These are phyloP conservation scores for Starmerella stigmatis DNA, from an alignment of 805 yeast species.

Conservation along the genomic window DNA sequence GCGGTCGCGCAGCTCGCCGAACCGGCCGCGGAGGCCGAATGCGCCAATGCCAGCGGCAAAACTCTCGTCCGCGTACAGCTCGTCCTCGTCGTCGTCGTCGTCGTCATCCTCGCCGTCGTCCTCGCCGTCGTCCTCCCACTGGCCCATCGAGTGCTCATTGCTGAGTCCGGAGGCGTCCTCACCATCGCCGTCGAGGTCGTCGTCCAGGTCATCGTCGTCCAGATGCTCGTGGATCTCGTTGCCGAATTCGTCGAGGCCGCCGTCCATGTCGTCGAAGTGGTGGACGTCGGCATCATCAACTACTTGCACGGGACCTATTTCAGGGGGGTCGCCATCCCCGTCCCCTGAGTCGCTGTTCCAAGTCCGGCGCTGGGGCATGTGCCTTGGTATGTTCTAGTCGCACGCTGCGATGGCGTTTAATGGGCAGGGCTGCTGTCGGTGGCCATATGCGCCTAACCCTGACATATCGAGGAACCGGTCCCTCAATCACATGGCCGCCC, in stretches of 20 bases:
- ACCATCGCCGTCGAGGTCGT: slow-evolving; percentile 14
- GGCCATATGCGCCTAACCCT: slow-evolving; percentile 2
- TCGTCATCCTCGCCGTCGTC: slow-evolving; percentile 23
- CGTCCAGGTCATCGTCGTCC: slow-evolving; percentile 13
- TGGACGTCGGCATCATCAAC: slow-evolving; percentile 17
- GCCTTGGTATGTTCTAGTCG: not conserved
- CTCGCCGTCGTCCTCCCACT: not conserved
- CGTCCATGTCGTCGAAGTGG: slow-evolving; percentile 17
- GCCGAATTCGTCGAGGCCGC: not conserved
- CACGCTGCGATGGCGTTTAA: slow-evolving; percentile 4
- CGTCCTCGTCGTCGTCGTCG: slow-evolving; percentile 20
- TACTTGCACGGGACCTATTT: slow-evolving; percentile 9
- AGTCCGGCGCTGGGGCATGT: slow-evolving; percentile 2
- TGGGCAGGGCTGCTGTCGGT: slow-evolving; percentile 3
- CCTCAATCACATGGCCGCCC: not conserved
- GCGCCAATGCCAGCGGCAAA: not conserved
- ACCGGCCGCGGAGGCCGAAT: slow-evolving; percentile 2
- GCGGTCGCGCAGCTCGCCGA: not conserved
- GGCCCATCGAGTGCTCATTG: slow-evolving; percentile 23
- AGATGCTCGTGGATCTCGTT: slow-evolving; percentile 2
- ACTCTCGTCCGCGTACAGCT: not conserved
- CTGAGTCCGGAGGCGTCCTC: slow-evolving; percentile 9
- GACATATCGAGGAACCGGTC: no score
- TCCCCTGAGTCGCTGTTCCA: slow-evolving; percentile 1
- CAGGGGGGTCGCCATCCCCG: slow-evolving; percentile 1